Percentiles rank a stretch among this genome's conserved stretches.
phyloP scores from a whole-genome alignment of 2,329 filamentous ascomycete genomes.

The Claviceps africana region DNA sequence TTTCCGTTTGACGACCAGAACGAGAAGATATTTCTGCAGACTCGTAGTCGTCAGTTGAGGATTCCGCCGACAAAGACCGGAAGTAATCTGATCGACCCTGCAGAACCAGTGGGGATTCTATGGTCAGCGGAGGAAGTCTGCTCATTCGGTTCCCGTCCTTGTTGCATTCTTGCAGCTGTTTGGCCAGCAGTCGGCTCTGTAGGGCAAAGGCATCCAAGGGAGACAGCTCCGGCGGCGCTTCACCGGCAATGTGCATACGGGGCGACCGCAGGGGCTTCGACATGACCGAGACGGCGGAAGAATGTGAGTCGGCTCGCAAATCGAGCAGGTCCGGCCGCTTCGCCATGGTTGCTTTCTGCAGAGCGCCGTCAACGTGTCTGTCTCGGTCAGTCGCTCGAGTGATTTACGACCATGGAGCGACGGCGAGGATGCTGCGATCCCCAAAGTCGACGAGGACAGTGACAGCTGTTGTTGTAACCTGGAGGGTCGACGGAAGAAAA shows the following conservation, averaged over 20 bases:
- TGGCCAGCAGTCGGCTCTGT: conserved; percentile 76
- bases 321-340: conserved; percentile 46
- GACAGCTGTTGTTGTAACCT: neutral
- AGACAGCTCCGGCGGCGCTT: conserved; percentile 77
- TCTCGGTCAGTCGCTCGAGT: conserved; percentile 7
- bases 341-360: conserved; percentile 27
- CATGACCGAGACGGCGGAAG: conserved; percentile 29
- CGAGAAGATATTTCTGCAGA: conserved; percentile 16
- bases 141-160: conserved; percentile 68
- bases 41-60: conserved; percentile 29
- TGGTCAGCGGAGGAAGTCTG: conserved; percentile 68
- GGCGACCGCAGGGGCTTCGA: conserved; percentile 54
- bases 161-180: conserved; percentile 68
- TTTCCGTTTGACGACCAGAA: conserved; percentile 36
- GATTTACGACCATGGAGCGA: conserved; percentile 9
- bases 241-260: conserved; percentile 61
- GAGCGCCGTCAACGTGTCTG: conserved; percentile 8
- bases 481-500: neutral
- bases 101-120: conserved; percentile 63
- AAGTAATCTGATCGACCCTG: conserved; percentile 71
- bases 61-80: conserved; percentile 56
- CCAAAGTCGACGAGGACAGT: neutral
- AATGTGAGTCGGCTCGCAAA: conserved; percentile 41
- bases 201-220: conserved; percentile 90
- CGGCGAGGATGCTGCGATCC: conserved; percentile 2